Evolutionary conservation across 768 basidiomycete genomes (phyloP).

Genomic region (Lyophyllum shimeji): DNA sequence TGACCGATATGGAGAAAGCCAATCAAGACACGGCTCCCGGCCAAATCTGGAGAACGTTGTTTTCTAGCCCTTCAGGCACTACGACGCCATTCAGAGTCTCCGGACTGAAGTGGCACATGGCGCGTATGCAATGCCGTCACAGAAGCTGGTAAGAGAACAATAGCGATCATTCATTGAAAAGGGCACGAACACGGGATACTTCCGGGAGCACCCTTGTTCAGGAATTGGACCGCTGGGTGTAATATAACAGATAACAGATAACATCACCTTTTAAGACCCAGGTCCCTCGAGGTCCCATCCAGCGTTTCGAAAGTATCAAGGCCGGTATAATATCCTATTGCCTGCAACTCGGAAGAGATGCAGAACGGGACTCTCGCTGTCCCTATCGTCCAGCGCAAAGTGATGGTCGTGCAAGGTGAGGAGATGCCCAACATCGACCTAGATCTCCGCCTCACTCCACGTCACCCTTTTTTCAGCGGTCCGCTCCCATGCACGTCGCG

Average conservation of each 20-base stretch:
- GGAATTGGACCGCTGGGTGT: no score
- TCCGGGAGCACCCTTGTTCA: no score
- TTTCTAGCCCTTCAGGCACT: not conserved
- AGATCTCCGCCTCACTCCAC: not conserved
- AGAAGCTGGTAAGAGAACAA: not conserved
- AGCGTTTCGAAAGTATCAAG: not conserved
- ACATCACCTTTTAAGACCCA: not conserved
- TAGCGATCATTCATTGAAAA: not conserved
- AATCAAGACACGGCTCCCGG: not conserved
- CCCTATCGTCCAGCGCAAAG: conserved; percentile 66
- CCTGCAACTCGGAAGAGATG: conserved; percentile 32
- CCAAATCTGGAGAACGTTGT: conserved; percentile 9
- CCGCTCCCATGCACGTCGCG: conserved; percentile 52
- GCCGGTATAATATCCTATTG: not conserved
- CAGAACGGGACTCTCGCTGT: conserved; percentile 63
- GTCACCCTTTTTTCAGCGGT: conserved; percentile 38
- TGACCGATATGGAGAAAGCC: not conserved
- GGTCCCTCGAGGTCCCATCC: not conserved
- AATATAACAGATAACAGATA: no score
- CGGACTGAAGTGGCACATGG: not conserved
- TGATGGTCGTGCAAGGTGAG: conserved; percentile 68
- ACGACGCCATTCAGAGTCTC: no score
- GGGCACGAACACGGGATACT: not conserved
- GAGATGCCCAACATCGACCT: not conserved
- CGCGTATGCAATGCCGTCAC: not conserved